Conservation (phyloP, 495 filamentous ascomycete genomes). For the Aspergillus heteromorphus region DNA sequence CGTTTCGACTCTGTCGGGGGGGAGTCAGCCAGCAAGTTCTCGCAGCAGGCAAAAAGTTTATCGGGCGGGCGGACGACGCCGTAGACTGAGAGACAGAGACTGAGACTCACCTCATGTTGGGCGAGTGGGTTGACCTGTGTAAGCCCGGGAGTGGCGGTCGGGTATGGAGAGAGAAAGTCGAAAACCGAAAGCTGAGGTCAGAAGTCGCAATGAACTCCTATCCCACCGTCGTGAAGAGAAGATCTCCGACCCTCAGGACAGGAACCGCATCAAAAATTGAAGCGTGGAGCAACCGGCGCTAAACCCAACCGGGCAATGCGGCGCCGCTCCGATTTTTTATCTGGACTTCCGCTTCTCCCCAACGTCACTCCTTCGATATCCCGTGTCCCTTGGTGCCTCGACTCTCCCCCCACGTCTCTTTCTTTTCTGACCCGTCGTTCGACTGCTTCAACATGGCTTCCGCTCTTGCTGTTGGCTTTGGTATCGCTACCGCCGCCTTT, state of each 20-base stretch:
- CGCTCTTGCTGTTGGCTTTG: constrained; percentile 68
- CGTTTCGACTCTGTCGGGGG: constrained; percentile 61
- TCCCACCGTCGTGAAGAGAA: constrained; percentile 1
- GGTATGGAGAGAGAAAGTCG: neutral
- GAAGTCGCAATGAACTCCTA: neutral
- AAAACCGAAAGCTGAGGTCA: neutral
- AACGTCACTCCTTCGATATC: constrained; percentile 11
- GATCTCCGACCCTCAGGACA: constrained; percentile 16
- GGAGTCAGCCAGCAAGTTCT: neutral
- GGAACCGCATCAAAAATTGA: constrained; percentile 22
- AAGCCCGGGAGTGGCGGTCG: neutral
- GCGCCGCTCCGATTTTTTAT: constrained; percentile 26
- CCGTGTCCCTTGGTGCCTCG: neutral
- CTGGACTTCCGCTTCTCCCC: constrained; percentile 12
- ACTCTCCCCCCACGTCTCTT: neutral
- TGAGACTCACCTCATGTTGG: constrained; percentile 31
- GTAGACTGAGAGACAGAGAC: no score
- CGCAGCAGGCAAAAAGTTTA: neutral
- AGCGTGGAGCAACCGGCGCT: constrained; percentile 25
- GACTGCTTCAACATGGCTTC: constrained; percentile 58
- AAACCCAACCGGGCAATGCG: constrained; percentile 17
- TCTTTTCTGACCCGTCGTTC: neutral
- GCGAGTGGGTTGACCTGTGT: constrained; percentile 2
- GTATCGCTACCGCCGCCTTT: constrained; percentile 73
- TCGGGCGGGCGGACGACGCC: neutral